Evolutionary conservation across 1,139 yeast species (phyloP).

Genomic region (Kodamaea plutei): DNA sequence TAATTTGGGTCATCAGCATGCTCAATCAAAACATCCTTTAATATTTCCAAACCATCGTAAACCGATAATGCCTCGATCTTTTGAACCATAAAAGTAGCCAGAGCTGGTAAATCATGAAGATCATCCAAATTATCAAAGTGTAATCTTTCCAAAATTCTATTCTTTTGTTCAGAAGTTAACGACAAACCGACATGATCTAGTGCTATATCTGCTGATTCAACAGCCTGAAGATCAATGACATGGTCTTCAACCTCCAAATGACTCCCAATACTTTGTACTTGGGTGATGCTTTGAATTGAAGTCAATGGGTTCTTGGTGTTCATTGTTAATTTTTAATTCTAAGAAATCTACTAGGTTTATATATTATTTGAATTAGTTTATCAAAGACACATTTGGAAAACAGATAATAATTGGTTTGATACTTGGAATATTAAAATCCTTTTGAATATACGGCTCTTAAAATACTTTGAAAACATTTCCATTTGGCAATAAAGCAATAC

Average conservation of each 20-base stretch:
- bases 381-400: no score
- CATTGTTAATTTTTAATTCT: no score
- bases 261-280: constrained; percentile 2
- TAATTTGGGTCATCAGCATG: constrained; percentile 24
- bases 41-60: constrained; percentile 16
- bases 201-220: constrained; percentile 17
- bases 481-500: no score
- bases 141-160: constrained; percentile 23
- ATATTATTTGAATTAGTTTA: no score
- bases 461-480: no score
- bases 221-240: constrained; percentile 12
- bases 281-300: no score
- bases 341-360: no score
- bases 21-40: constrained; percentile 15
- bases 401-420: no score
- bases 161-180: constrained; percentile 25
- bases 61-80: constrained; percentile 16
- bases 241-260: constrained; percentile 10
- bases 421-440: no score
- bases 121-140: constrained; percentile 23
- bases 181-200: constrained; percentile 25
- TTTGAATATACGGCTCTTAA: no score
- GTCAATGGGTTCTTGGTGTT: no score
- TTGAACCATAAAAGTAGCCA: constrained; percentile 19
- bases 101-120: constrained; percentile 29